Conservation (phyloP, 768 basidiomycete genomes). For the Boletus pseudo-olivaceus region DNA sequence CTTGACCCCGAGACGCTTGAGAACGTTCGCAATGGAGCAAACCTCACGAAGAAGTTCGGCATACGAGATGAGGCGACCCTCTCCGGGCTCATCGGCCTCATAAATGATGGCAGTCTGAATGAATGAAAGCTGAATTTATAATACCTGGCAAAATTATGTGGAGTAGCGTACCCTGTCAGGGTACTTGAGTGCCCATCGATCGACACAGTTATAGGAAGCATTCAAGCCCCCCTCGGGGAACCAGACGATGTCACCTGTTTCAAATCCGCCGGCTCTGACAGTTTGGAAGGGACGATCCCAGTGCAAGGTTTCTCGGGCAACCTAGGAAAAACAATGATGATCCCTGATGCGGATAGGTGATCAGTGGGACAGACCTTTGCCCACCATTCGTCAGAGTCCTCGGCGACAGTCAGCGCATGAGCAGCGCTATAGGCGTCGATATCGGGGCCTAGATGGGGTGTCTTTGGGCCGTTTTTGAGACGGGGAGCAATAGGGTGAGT, state of each 20-base stretch:
- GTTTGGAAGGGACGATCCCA: conserved; percentile 91
- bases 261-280: conserved; percentile 79
- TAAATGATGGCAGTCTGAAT: conserved; percentile 90
- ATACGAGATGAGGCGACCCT: conserved; percentile 75
- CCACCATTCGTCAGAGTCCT: conserved; percentile 86
- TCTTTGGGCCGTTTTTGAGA: conserved; percentile 57
- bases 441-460: conserved; percentile 77
- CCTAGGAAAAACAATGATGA: conserved; percentile 31
- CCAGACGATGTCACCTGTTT: conserved; percentile 87
- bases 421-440: conserved; percentile 66
- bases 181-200: conserved; percentile 89
- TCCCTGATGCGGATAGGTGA: neutral
- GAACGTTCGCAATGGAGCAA: conserved; percentile 84
- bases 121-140: neutral
- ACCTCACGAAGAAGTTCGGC: conserved; percentile 88
- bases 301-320: conserved; percentile 71
- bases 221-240: conserved; percentile 94
- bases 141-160: neutral
- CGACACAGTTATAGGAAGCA: conserved; percentile 96
- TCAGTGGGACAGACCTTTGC: conserved; percentile 49
- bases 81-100: conserved; percentile 92
- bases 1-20: conserved; percentile 85
- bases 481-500: conserved; percentile 78
- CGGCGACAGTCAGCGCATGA: conserved; percentile 71
- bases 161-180: conserved; percentile 64